phyloP scores from a whole-genome alignment of 768 basidiomycete species.

The Phylloporus sp. region DNA sequence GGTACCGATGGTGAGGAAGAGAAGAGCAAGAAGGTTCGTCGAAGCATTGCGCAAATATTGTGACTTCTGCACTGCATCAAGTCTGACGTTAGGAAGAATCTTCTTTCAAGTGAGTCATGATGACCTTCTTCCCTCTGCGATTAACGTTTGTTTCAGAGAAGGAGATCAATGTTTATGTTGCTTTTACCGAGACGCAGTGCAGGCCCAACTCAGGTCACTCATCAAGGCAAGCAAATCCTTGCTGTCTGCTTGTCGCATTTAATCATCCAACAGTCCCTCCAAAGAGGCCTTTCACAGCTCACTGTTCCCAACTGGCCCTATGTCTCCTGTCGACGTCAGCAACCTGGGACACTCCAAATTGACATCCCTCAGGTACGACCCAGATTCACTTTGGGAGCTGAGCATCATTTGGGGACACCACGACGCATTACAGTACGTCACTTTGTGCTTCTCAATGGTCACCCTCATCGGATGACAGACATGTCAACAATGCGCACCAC shows the following conservation, averaged over 20 bases:
- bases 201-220: too few species aligned
- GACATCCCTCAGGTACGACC: constrained; percentile 49
- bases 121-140: not conserved
- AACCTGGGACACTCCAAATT: constrained; percentile 41
- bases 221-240: constrained; percentile 20
- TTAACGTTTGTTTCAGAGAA: constrained; percentile 55
- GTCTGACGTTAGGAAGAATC: constrained; percentile 92
- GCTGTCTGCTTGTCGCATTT: too few species aligned
- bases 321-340: constrained; percentile 34
- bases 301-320: constrained; percentile 58
- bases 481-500: constrained; percentile 76
- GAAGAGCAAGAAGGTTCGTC: constrained; percentile 87
- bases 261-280: constrained; percentile 44
- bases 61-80: constrained; percentile 89
- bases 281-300: constrained; percentile 59
- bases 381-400: constrained; percentile 72
- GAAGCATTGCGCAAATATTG: constrained; percentile 94
- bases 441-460: not conserved
- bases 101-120: constrained; percentile 69
- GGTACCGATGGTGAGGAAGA: constrained; percentile 67
- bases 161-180: constrained; percentile 98
- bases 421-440: constrained; percentile 62
- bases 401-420: constrained; percentile 76
- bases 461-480: constrained; percentile 36
- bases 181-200: constrained; percentile 93